phyloP scores from a whole-genome alignment of 225 moss, liverwort and hornwort genomes.

The Pseudoscleropodium purum region DNA sequence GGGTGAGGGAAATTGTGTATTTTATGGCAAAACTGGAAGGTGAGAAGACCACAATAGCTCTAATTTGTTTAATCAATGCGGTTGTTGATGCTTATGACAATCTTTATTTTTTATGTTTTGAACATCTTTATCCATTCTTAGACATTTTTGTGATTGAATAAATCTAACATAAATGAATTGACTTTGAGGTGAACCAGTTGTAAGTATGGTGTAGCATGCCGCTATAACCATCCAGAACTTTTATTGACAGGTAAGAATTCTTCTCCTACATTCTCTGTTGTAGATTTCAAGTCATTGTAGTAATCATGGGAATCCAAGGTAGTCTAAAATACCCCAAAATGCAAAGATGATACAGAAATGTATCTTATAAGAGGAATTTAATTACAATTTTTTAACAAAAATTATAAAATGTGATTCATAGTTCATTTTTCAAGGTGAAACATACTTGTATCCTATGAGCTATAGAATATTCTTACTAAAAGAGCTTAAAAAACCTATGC shows the following conservation, averaged over 20 bases:
- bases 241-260: slow-evolving; percentile 15
- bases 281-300: not conserved
- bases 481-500: not conserved
- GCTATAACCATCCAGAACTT: slow-evolving; percentile 89
- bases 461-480: not conserved
- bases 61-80: not conserved
- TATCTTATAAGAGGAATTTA: not conserved
- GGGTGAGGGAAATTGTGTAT: slow-evolving; percentile 76
- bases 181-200: slow-evolving; percentile 41
- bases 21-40: slow-evolving; percentile 93
- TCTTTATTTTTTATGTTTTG: not conserved
- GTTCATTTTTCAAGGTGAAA: not conserved
- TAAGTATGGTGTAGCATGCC: slow-evolving; percentile 75
- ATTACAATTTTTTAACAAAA: no score
- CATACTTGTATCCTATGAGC: accelerated
- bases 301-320: not conserved
- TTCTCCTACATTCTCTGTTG: not conserved
- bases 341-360: not conserved
- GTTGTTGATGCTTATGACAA: not conserved
- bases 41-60: not conserved
- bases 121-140: not conserved
- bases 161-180: not conserved
- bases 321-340: no score
- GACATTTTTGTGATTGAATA: no score
- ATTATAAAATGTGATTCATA: accelerated